A percentile compares a stretch with the other conserved stretches of the same genome.
These are phyloP conservation scores for Calonectria hongkongensis DNA, from an alignment of 2,329 filamentous ascomycete genomes.

Conservation along the genomic window DNA sequence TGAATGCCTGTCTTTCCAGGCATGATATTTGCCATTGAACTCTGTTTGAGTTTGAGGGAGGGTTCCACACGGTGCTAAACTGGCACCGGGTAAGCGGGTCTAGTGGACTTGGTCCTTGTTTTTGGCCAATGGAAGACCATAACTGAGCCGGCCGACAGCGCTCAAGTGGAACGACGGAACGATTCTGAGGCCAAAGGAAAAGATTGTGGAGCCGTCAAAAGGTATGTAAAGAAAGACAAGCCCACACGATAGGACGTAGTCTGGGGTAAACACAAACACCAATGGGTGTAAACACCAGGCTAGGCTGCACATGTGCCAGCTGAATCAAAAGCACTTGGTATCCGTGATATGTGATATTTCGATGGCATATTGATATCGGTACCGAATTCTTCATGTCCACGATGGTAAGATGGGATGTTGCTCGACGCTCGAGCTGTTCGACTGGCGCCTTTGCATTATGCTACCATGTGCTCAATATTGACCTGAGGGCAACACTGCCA, in stretches of 20 bases:
- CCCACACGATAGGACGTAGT: conserved; percentile 44
- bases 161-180: conserved; percentile 48
- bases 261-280: conserved; percentile 41
- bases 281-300: conserved; percentile 41
- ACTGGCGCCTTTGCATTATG: background rate
- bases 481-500: background rate
- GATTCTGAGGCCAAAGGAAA: conserved; percentile 46
- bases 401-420: background rate
- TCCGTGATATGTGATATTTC: background rate
- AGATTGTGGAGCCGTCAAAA: conserved; percentile 53
- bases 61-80: conserved; percentile 60
- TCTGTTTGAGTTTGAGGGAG: conserved; percentile 37
- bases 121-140: conserved; percentile 50
- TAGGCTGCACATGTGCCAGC: conserved; percentile 26
- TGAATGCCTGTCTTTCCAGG: conserved; percentile 56
- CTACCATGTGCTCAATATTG: background rate
- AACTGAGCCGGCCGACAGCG: conserved; percentile 38
- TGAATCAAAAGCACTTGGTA: background rate
- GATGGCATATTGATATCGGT: too few species aligned
- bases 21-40: conserved; percentile 46
- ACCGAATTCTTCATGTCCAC: background rate
- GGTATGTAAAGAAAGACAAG: conserved; percentile 55
- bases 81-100: conserved; percentile 51
- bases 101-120: conserved; percentile 43
- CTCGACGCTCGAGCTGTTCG: background rate